These are phyloP conservation scores for Microsporum audouinii DNA, from an alignment of 2,329 filamentous ascomycete genomes.

Conservation along the genomic window DNA sequence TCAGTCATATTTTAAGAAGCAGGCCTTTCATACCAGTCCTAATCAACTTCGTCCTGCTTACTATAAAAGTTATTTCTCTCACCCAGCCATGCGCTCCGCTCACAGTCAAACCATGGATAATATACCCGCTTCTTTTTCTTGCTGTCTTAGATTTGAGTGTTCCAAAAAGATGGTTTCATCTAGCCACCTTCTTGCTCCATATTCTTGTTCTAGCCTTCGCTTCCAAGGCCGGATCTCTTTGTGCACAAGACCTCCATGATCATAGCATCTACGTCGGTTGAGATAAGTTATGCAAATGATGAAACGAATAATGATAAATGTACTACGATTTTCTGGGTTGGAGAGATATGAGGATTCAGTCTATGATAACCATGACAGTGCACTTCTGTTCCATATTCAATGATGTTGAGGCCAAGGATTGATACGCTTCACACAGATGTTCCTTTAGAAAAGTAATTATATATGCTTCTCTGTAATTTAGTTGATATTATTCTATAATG, in stretches of 20 bases:
- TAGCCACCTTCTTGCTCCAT: conserved; percentile 39
- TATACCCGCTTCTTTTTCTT: conserved; percentile 56
- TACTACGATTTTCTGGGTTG: not conserved
- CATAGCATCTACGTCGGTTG: not conserved
- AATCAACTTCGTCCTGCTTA: conserved; percentile 41
- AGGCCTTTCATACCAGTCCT: conserved; percentile 16
- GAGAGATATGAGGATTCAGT: not conserved
- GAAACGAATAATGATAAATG: conserved; percentile 1
- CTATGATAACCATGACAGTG: not conserved
- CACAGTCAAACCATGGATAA: conserved; percentile 51
- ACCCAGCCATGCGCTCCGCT: conserved; percentile 60
- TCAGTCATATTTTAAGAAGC: conserved; percentile 16
- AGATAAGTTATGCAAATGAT: not conserved
- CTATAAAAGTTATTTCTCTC: conserved; percentile 56
- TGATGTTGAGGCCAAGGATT: not conserved
- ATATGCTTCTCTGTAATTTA: too few species aligned
- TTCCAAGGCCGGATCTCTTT: conserved; percentile 21
- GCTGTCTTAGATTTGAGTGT: conserved; percentile 52
- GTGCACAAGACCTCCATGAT: not conserved
- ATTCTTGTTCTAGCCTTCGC: conserved; percentile 33
- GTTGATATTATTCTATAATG: not conserved
- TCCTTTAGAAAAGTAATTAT: too few species aligned
- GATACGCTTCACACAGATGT: not conserved
- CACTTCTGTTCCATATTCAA: not conserved
- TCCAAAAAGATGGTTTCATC: conserved; percentile 28